Evolutionary conservation across 2,329 filamentous ascomycete species (phyloP).

Genomic region (Fusarium pseudoanthophilum): DNA sequence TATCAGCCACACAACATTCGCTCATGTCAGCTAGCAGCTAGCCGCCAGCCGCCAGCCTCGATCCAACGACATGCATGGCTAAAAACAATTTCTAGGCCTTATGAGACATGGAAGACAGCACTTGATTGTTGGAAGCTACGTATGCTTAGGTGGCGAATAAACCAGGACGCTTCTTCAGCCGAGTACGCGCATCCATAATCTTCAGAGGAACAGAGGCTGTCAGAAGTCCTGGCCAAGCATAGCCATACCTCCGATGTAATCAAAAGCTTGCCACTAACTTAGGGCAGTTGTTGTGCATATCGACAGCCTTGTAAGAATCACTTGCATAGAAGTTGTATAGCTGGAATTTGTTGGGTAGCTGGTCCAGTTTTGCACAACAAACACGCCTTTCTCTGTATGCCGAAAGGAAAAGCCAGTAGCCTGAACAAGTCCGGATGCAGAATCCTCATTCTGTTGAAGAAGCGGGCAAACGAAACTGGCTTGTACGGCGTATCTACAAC

Average conservation of each 20-base stretch:
- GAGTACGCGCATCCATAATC: neutral
- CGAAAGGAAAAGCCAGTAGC: neutral
- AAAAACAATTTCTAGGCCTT: neutral
- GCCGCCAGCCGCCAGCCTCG: constrained; percentile 4
- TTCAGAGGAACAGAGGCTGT: neutral
- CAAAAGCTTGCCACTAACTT: neutral
- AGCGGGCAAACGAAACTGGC: neutral
- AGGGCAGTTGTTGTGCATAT: neutral
- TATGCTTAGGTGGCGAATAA: constrained; percentile 22
- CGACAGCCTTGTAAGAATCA: neutral
- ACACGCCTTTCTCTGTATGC: neutral
- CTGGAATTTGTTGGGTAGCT: neutral
- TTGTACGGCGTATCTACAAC: constrained; percentile 5
- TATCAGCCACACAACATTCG: neutral
- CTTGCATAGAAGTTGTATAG: neutral
- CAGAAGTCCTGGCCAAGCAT: neutral
- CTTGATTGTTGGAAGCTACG: neutral
- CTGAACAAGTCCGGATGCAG: neutral
- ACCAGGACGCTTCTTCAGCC: neutral
- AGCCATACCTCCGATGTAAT: neutral
- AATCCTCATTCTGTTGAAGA: neutral
- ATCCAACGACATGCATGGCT: constrained; percentile 9
- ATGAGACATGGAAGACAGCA: neutral
- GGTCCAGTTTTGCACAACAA: neutral
- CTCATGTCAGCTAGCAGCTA: constrained; percentile 4